Evolutionary conservation across 805 yeast species (phyloP), one percentile per base, ranked within the genome.

Genomic region (Yamadazyma paraphyllophila): DNA sequence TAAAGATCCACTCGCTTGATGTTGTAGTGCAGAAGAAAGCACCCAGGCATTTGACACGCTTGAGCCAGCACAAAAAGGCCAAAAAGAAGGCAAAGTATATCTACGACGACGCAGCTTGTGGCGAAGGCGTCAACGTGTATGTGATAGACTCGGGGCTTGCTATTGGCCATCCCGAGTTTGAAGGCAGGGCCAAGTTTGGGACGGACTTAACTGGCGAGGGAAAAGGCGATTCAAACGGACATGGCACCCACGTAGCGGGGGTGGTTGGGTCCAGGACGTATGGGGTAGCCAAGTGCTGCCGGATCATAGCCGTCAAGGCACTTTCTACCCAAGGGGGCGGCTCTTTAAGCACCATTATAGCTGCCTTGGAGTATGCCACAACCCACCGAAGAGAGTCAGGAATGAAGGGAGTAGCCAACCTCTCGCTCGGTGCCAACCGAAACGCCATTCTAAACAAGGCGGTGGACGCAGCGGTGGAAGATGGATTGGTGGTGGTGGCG

Each of bases 121-220:
- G 96, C 0, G 67, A 69, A 43, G 78, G 73, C 24, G 87, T 88
- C 1, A 77, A 78, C 48, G 95, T 83, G 0, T 91, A 91, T 61
- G 79, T 91, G 27, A 72, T 90, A 41, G 98, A 91, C 63, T 85
- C 96, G 1, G 98, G 99, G 2, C 80, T 87, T 10, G 66, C 64
- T 50, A 67, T 71, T 9, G 73, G 70, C 2, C 85, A 83, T 59
- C 80, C 81, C 2, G 85, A 83, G 33, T 75, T 87, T 58, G 82
- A 76, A 52, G 83, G 82, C 0, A 66, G 92, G 44, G 88, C 83
- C 7, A 54, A 51, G 6, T 59, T 64, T 47, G 91, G 91, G 0
- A 74, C 69, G 7, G 87, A 84, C 56, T 78, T 82, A 47, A 82
- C 88, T 0, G 69, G 67, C 1, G 84, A 80, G 52, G 80, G 81